phyloP scores from a whole-genome alignment of 2,329 filamentous ascomycete genomes.

The Ophiostoma angusticollis region DNA sequence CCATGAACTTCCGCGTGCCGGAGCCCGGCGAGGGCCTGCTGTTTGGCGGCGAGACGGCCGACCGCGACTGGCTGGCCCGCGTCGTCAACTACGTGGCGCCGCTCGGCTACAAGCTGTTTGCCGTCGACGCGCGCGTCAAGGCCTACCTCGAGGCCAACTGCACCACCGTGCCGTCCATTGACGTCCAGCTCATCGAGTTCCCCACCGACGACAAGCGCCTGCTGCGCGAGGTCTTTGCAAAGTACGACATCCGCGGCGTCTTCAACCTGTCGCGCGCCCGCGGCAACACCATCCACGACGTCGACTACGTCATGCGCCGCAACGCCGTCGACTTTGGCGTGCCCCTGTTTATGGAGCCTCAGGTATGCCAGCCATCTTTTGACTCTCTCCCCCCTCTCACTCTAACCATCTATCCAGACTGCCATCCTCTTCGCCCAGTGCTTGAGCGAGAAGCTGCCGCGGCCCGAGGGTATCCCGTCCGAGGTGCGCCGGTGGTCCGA shows the following conservation, averaged over 20 bases:
- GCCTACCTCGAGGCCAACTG: conserved; percentile 57
- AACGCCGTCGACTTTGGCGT: conserved; percentile 98
- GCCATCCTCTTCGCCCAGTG: conserved; percentile 92
- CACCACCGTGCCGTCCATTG: conserved; percentile 53
- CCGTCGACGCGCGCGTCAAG: conserved; percentile 73
- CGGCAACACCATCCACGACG: conserved; percentile 73
- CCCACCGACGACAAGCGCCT: conserved; percentile 92
- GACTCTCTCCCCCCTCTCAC: neutral
- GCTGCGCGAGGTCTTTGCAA: conserved; percentile 87
- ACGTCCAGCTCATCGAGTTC: conserved; percentile 88
- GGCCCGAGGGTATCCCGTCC: conserved; percentile 71
- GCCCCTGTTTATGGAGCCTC: conserved; percentile 95
- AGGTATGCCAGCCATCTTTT: conserved; percentile 41
- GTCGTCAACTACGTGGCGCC: conserved; percentile 76
- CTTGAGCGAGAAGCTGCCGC: conserved; percentile 92
- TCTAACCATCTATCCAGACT: conserved; percentile 43
- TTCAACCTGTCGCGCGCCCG: conserved; percentile 86
- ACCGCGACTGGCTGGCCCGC: conserved; percentile 54
- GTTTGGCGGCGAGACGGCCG: conserved; percentile 62
- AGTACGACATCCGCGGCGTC: conserved; percentile 88
- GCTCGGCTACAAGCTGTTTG: conserved; percentile 88
- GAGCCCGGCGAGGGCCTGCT: conserved; percentile 91
- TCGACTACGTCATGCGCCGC: conserved; percentile 96
- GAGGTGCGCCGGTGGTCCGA: conserved; percentile 94
- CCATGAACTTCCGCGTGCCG: conserved; percentile 98